phyloP scores from a whole-genome alignment of 2,329 filamentous ascomycete genomes.

The Pestalotiopsis sp. region DNA sequence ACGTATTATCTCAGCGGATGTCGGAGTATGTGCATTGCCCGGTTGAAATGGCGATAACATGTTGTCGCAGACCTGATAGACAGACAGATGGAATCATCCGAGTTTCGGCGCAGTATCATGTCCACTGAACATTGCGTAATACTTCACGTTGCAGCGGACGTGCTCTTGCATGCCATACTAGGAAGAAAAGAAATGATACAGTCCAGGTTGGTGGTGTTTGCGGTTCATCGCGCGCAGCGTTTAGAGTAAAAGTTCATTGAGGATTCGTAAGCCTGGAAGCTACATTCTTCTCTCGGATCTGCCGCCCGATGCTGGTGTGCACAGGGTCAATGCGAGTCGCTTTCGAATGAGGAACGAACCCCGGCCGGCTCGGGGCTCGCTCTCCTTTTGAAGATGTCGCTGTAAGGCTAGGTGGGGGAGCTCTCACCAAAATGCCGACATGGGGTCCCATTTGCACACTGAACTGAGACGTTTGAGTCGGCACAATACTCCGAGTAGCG shows the following conservation, averaged over 20 bases:
- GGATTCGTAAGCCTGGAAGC: not conserved
- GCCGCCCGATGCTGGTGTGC: not conserved
- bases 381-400: not conserved
- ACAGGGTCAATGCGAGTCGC: not conserved
- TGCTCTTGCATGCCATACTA: not conserved
- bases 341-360: not conserved
- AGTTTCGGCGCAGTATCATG: not conserved
- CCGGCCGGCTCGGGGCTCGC: not conserved
- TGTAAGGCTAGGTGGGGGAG: not conserved
- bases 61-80: not conserved
- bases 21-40: not conserved
- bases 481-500: not conserved
- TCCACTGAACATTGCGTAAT: not conserved
- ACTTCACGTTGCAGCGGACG: not conserved
- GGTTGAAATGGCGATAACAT: not conserved
- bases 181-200: not conserved
- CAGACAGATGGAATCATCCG: not conserved
- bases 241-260: not conserved
- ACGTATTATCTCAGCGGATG: not conserved
- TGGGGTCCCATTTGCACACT: not conserved
- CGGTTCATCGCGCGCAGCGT: not conserved
- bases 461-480: not conserved
- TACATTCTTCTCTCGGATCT: slow-evolving; percentile 1
- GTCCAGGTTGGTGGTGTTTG: not conserved
- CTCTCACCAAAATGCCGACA: not conserved